A percentile compares a stretch with the other conserved stretches of the same genome.
phyloP scores from a whole-genome alignment of 345 rosid genomes.

The Eucalyptus regnans region DNA sequence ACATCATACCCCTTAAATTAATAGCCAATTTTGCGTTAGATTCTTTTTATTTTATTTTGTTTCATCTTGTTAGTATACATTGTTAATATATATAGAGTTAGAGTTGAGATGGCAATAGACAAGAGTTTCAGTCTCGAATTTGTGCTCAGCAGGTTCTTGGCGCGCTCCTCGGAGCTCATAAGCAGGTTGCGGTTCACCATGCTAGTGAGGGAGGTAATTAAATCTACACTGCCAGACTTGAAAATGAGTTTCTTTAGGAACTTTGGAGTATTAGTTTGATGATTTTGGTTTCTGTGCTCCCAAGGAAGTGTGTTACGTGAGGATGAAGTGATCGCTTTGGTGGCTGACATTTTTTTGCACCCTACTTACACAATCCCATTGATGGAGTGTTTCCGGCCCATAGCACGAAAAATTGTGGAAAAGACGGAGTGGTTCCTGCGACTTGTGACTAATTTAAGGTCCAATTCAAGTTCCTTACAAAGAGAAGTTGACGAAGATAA shows the following conservation, averaged over 20 bases:
- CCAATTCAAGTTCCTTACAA: neutral
- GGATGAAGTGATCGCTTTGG: conserved; percentile 42
- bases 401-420: conserved; percentile 44
- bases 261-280: neutral
- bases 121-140: conserved; percentile 54
- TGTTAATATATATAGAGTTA: neutral
- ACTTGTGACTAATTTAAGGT: conserved; percentile 39
- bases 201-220: conserved; percentile 26
- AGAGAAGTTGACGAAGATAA: neutral
- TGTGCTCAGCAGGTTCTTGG: conserved; percentile 44
- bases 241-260: neutral
- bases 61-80: neutral
- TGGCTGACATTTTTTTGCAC: conserved; percentile 56
- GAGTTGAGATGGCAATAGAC: conserved; percentile 43
- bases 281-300: neutral
- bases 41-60: neutral
- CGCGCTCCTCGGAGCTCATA: conserved; percentile 49
- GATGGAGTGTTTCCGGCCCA: conserved; percentile 52
- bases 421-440: conserved; percentile 39
- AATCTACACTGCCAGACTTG: no score
- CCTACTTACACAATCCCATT: conserved; percentile 55
- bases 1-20: neutral
- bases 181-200: conserved; percentile 11
- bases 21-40: neutral
- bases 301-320: conserved; percentile 36